These are phyloP conservation scores for Aspergillus versicolor DNA, from an alignment of 2,329 filamentous ascomycete species.

Conservation along the genomic window DNA sequence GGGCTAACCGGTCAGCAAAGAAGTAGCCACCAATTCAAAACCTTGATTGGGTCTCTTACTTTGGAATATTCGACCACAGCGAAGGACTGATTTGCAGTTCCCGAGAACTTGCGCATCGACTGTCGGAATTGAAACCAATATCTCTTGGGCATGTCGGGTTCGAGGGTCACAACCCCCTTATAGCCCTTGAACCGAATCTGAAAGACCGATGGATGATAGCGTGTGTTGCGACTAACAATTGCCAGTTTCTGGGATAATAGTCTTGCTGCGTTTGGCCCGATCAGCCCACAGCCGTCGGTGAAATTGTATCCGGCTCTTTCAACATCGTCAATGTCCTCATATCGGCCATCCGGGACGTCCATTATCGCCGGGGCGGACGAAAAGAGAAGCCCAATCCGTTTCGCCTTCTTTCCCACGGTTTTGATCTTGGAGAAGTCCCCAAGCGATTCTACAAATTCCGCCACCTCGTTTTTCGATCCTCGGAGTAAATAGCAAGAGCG, in stretches of 20 bases:
- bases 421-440: constrained; percentile 2
- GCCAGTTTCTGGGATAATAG: neutral
- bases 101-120: constrained; percentile 1
- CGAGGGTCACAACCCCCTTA: neutral
- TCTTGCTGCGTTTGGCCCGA: neutral
- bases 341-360: neutral
- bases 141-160: neutral
- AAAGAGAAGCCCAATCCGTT: constrained; percentile 5
- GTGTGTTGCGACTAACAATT: neutral
- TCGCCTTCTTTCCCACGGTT: constrained; percentile 2
- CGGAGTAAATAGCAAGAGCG: constrained; percentile 3
- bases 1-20: neutral
- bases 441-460: neutral
- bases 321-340: neutral
- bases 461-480: neutral
- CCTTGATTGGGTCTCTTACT: neutral
- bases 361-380: neutral
- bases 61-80: neutral
- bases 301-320: neutral
- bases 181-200: neutral
- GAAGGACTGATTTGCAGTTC: neutral
- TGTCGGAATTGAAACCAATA: neutral
- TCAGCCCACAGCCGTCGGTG: neutral
- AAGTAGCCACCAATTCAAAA: neutral
- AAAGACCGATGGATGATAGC: neutral